phyloP scores from a whole-genome alignment of 1,284 basidiomycete species.

The Trametes polyzona region DNA sequence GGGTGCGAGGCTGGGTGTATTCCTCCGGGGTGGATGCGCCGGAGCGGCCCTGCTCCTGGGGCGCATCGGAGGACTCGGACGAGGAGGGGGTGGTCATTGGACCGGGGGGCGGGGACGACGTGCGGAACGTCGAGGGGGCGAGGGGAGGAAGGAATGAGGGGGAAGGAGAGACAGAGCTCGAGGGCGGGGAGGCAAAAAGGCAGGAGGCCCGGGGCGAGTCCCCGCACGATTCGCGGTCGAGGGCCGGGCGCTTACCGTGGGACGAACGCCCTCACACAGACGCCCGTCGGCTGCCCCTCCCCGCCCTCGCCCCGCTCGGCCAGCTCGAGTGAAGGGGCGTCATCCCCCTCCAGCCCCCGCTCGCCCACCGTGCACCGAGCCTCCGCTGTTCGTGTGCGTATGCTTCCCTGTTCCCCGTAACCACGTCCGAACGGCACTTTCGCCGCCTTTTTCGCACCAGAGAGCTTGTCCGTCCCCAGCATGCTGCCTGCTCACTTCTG shows the following conservation, averaged over 20 bases:
- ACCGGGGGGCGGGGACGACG: constrained; percentile 10
- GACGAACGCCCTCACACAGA: background rate
- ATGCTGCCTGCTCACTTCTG: background rate
- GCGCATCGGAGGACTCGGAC: constrained; percentile 22
- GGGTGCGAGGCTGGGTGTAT: constrained; percentile 29
- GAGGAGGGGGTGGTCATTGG: constrained; percentile 34
- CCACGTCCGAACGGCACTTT: background rate
- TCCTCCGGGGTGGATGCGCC: constrained; percentile 32
- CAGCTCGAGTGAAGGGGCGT: background rate
- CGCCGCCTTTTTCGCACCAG: constrained; percentile 6
- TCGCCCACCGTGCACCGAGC: too few species aligned
- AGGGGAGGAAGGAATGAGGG: constrained; percentile 15
- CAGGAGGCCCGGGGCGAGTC: background rate
- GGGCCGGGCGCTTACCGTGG: background rate
- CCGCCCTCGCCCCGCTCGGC: constrained; percentile 4
- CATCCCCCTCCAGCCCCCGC: background rate
- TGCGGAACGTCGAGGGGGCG: constrained; percentile 2
- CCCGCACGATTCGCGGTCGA: background rate
- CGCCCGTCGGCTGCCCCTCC: constrained; percentile 12
- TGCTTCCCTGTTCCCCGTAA: background rate
- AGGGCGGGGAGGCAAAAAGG: constrained; percentile 4
- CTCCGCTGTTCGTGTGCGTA: too few species aligned
- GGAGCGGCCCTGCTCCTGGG: constrained; percentile 22
- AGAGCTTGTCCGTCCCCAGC: background rate
- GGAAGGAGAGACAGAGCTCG: constrained; percentile 9